Evolutionary conservation across 1,284 basidiomycete genomes (phyloP), one percentile per base, ranked within the genome.

Genomic region (Bjerkandera adusta): DNA sequence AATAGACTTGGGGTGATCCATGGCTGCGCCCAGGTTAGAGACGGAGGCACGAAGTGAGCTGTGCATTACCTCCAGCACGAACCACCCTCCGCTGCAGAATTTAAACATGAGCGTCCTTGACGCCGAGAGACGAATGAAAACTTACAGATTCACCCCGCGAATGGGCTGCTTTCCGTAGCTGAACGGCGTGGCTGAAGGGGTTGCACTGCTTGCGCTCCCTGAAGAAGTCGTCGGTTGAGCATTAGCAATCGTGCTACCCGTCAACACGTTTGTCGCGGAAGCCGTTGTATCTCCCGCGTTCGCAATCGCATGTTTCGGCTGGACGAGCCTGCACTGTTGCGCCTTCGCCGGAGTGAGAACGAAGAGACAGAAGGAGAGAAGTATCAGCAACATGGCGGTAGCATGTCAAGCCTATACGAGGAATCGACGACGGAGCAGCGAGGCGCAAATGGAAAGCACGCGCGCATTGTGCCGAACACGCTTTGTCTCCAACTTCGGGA

Each of bases 1-100:
- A 88, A 88, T 11, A 87, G 68, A 57, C 79, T 83, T 4, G 84
- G 85, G 1, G 83, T 86, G 52, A 86, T 88, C 84, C 84, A 87
- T 32, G 83, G 83, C 81, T 86, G 52, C 25, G 16, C 10, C 16
- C 8, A 5, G 15, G 43, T 45, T n/a, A 29, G 38, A 15, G 12
- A 7, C 5, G 18, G 36, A 15, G 33, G 20, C 20, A n/a, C 21
- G 29, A 6, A 44, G 15, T 2, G 4, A n/a, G 13, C 24, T 36
- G 34, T 36, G 34, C 26, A 42, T 40, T 44, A 77, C 79, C 71
- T 83, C 81, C 5, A 83, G 65, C 10, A 85, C 80, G 45, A 83
- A 72, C 82, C 81, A 83, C 20, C 81, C 81, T 29, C 81, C 81
- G 35, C 79, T 81, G 50, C 16, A 20, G 18, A 22, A 35, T 45